phyloP scores from a whole-genome alignment of 2,329 filamentous ascomycete species.

The Bretziella fagacearum region DNA sequence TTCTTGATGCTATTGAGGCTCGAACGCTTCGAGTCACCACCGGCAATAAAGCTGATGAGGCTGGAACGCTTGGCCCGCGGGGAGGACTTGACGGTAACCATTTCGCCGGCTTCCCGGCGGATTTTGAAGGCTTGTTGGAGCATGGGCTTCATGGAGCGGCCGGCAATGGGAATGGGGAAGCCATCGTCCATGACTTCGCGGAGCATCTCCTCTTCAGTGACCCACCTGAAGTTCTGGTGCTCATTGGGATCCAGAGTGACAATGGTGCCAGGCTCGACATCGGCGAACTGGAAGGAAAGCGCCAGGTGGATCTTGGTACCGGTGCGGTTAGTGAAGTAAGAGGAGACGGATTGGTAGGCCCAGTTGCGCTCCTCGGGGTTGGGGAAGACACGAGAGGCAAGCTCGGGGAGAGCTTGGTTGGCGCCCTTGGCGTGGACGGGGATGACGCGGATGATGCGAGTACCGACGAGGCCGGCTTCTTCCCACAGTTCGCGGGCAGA shows the following conservation, averaged over 20 bases:
- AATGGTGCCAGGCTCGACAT: conserved; percentile 15
- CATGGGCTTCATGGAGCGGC: conserved; percentile 14
- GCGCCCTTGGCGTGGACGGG: conserved; percentile 18
- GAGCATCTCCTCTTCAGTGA: conserved; percentile 23
- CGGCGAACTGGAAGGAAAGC: conserved; percentile 25
- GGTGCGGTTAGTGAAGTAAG: conserved; percentile 22
- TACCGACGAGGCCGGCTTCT: conserved; percentile 27
- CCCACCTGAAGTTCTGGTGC: conserved; percentile 27
- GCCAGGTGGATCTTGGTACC: conserved; percentile 20
- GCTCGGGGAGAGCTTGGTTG: conserved; percentile 7
- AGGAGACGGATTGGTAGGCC: conserved; percentile 5
- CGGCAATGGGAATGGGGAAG: conserved; percentile 21
- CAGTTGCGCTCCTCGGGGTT: conserved; percentile 1
- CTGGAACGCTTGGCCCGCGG: background rate
- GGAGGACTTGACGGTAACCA: background rate
- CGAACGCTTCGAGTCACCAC: background rate
- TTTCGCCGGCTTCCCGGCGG: conserved; percentile 11
- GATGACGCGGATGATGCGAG: conserved; percentile 19
- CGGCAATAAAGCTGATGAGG: conserved; percentile 1
- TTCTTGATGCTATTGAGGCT: background rate
- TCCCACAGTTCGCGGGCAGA: conserved; percentile 33
- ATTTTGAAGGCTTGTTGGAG: conserved; percentile 12
- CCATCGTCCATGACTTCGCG: conserved; percentile 19
- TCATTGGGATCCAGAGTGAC: conserved; percentile 26
- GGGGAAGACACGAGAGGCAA: conserved; percentile 4